These are phyloP conservation scores for Chlamydomonas eustigma DNA, from an alignment of 139 green algal genomes.

Conservation along the genomic window DNA sequence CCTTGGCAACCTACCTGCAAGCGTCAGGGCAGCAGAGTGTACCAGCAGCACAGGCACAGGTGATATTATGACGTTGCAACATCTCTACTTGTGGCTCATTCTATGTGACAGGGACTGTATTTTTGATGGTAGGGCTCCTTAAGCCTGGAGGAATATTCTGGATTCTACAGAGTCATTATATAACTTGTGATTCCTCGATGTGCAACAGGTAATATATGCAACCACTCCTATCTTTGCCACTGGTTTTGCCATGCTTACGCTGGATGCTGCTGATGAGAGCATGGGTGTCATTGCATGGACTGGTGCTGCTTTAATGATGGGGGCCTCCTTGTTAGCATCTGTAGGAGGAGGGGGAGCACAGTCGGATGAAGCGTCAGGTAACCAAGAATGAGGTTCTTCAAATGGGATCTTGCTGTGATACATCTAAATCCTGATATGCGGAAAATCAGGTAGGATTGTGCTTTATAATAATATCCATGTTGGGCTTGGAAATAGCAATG, in stretches of 20 bases:
- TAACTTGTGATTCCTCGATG: no score
- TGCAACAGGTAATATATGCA: constrained; percentile 28
- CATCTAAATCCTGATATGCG: no score
- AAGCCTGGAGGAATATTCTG: no score
- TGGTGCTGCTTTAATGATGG: constrained; percentile 21
- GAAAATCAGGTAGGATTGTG: neutral
- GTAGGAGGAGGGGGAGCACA: neutral
- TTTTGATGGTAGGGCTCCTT: no score
- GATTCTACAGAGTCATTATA: no score
- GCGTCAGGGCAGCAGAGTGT: constrained; percentile 19
- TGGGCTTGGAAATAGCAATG: no score
- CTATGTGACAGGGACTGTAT: no score
- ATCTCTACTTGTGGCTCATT: no score
- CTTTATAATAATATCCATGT: neutral
- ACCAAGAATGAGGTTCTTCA: neutral
- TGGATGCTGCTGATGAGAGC: constrained; percentile 19
- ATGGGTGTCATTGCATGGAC: constrained; percentile 19
- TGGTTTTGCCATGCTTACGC: constrained; percentile 16
- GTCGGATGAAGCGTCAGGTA: neutral
- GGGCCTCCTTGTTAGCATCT: neutral
- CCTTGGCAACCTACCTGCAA: constrained; percentile 14
- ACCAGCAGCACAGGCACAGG: constrained; percentile 22
- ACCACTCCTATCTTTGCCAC: constrained; percentile 27
- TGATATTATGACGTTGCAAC: no score
- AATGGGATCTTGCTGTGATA: neutral